A percentile compares a stretch with the other conserved stretches of the same genome.
Evolutionary conservation across 331 rosid genomes (phyloP).

Genomic region (Saraca asoca): DNA sequence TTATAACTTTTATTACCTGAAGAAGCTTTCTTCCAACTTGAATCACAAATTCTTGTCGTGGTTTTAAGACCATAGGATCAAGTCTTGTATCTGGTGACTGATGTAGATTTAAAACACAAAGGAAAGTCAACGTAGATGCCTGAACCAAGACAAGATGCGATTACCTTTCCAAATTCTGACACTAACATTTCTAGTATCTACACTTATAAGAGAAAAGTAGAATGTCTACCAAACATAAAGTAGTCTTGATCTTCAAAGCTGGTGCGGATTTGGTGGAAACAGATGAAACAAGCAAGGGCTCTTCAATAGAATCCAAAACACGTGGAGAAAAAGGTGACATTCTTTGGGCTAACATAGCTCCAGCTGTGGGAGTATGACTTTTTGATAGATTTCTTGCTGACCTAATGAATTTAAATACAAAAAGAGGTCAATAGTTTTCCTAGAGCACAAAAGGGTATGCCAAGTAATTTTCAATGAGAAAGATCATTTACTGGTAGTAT

Average conservation of each 20-base stretch:
- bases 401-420: slow-evolving; percentile 48
- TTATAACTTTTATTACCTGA: slow-evolving; percentile 59
- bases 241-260: slow-evolving; percentile 48
- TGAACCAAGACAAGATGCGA: slow-evolving; percentile 37
- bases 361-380: slow-evolving; percentile 68
- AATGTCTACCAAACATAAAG: slow-evolving; percentile 64
- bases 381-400: slow-evolving; percentile 78
- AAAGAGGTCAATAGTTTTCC: background rate
- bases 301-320: slow-evolving; percentile 43
- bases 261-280: slow-evolving; percentile 49
- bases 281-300: slow-evolving; percentile 59
- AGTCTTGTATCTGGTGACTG: slow-evolving; percentile 40
- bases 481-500: slow-evolving; percentile 63
- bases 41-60: slow-evolving; percentile 57
- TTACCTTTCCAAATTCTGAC: slow-evolving; percentile 19
- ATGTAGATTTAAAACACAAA: slow-evolving; percentile 53
- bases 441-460: slow-evolving; percentile 21
- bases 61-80: slow-evolving; percentile 35
- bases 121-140: slow-evolving; percentile 64
- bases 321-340: slow-evolving; percentile 36
- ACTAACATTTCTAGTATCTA: slow-evolving; percentile 13
- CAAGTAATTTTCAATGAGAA: slow-evolving; percentile 28
- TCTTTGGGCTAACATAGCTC: slow-evolving; percentile 60
- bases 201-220: slow-evolving; percentile 6
- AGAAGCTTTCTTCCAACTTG: slow-evolving; percentile 72